Conservation (phyloP, 768 basidiomycete species). For the Lactarius hatsudake region DNA sequence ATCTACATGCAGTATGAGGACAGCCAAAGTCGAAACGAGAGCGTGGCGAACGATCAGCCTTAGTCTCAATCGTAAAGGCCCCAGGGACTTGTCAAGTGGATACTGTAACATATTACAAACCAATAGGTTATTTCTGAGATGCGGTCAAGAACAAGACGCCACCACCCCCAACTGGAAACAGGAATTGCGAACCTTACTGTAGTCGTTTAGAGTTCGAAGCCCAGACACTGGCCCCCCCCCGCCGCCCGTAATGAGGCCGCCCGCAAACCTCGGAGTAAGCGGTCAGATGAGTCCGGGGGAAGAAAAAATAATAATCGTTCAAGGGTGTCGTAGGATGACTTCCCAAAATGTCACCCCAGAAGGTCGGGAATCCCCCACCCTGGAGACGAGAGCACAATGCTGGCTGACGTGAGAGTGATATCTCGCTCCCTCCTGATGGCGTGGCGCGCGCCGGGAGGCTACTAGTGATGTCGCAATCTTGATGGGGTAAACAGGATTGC, state of each 20-base stretch:
- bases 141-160: neutral
- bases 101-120: neutral
- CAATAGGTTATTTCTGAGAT: neutral
- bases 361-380: slow-evolving; percentile 7
- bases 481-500: slow-evolving; percentile 10
- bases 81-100: neutral
- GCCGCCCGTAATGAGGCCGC: slow-evolving; percentile 9
- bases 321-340: slow-evolving; percentile 1
- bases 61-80: neutral
- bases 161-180: neutral
- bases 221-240: slow-evolving; percentile 8
- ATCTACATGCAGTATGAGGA: neutral
- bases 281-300: slow-evolving; percentile 18
- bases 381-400: slow-evolving; percentile 9
- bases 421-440: slow-evolving; percentile 3
- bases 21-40: neutral
- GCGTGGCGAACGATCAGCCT: neutral
- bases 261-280: slow-evolving; percentile 16
- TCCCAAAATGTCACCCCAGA: slow-evolving; percentile 15
- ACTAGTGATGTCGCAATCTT: slow-evolving; percentile 1
- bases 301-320: slow-evolving; percentile 9
- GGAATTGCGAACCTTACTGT: slow-evolving; percentile 3
- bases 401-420: neutral
- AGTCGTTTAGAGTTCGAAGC: slow-evolving; percentile 18
- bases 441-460: slow-evolving; percentile 7